These are phyloP conservation scores for Thalassiosira oceanica DNA, from an alignment of 352 stramenopile genomes.

Conservation along the genomic window DNA sequence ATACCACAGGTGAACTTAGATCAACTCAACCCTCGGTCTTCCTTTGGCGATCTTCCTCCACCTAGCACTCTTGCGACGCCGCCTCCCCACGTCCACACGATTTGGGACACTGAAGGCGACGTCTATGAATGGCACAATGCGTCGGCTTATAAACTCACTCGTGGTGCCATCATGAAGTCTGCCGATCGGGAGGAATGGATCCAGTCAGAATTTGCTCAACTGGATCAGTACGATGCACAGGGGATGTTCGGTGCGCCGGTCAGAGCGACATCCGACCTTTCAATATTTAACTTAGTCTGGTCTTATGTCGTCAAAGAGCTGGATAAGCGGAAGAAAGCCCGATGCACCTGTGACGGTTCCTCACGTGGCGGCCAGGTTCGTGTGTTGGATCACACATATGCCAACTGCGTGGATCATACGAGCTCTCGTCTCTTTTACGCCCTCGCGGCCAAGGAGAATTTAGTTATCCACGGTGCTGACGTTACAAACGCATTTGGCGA, in stretches of 20 bases:
- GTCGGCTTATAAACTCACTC: no score
- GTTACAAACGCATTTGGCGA: constrained; percentile 46
- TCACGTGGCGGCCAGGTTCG: constrained; percentile 16
- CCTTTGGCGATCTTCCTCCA: not conserved
- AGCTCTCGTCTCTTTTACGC: constrained; percentile 38
- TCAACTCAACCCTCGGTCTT: constrained; percentile 12
- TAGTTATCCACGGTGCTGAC: constrained; percentile 33
- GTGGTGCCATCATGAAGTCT: constrained; percentile 16
- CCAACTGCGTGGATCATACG: constrained; percentile 39
- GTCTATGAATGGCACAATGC: no score
- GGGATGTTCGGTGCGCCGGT: constrained; percentile 45
- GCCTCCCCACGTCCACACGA: no score
- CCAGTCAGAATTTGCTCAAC: constrained; percentile 30
- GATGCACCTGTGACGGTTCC: constrained; percentile 32
- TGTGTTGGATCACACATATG: constrained; percentile 32
- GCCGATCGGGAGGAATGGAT: constrained; percentile 42
- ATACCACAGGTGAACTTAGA: constrained; percentile 23
- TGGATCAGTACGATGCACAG: constrained; percentile 46
- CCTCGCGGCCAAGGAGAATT: constrained; percentile 13
- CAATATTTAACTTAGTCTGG: constrained; percentile 26
- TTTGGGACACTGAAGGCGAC: no score
- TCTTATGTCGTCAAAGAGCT: constrained; percentile 28
- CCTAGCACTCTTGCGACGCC: no score
- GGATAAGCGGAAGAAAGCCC: constrained; percentile 17
- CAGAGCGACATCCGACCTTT: not conserved